A percentile compares a stretch with the other conserved stretches of the same genome.
phyloP scores from a whole-genome alignment of 2,329 filamentous ascomycete species.

The Fusarium illudens region DNA sequence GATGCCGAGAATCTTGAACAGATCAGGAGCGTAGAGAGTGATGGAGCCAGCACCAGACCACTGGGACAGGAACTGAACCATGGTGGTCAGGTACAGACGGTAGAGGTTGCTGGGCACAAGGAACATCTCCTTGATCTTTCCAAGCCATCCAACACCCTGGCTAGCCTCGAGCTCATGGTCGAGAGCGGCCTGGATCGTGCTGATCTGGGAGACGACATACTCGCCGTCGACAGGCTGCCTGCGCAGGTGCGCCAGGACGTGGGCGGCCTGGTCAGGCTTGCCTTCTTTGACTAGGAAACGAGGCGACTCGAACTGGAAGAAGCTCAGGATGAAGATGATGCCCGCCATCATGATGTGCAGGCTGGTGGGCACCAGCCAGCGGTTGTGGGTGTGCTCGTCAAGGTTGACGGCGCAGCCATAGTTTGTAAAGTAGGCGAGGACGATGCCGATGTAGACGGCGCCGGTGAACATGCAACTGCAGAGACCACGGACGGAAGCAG shows the following conservation, averaged over 20 bases:
- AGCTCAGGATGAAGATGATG: conserved; percentile 74
- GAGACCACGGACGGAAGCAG: conserved; percentile 73
- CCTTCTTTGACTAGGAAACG: conserved; percentile 74
- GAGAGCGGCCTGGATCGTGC: conserved; percentile 70
- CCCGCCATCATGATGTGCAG: conserved; percentile 81
- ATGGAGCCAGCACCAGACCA: conserved; percentile 79
- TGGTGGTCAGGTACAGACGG: conserved; percentile 72
- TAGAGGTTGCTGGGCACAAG: conserved; percentile 74
- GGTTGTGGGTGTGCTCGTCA: conserved; percentile 53
- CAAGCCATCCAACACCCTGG: conserved; percentile 69
- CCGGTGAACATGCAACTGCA: conserved; percentile 68
- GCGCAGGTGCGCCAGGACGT: conserved; percentile 65
- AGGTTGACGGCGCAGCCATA: conserved; percentile 66
- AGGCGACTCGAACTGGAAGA: conserved; percentile 75
- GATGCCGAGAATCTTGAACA: conserved; percentile 77
- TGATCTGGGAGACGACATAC: conserved; percentile 69
- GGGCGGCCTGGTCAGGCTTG: conserved; percentile 65
- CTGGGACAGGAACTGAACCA: conserved; percentile 76
- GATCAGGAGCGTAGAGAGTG: conserved; percentile 78
- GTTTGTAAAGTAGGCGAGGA: conserved; percentile 81
- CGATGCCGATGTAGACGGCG: conserved; percentile 77
- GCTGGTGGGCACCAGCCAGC: conserved; percentile 74
- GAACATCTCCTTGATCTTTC: conserved; percentile 74
- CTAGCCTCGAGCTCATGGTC: conserved; percentile 77
- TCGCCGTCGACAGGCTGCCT: conserved; percentile 66